Base-by-base conservation (phyloP, 2,329 filamentous ascomycete species). In the Xylogone sp. region DNA sequence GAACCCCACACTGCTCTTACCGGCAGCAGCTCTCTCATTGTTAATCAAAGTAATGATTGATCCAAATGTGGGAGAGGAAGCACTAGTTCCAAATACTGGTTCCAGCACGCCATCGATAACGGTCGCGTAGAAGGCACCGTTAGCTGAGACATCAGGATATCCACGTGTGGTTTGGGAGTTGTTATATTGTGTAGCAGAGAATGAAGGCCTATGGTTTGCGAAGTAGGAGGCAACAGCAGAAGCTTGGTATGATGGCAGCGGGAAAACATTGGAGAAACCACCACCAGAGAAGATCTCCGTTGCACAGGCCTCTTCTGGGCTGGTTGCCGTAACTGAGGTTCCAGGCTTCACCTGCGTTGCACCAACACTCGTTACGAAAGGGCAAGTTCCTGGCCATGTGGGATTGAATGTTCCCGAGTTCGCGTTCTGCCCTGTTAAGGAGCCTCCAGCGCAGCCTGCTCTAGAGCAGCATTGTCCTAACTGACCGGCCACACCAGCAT, bases 321-420 rank as follows among this genome's bases (percentile, higher is more conserved):
- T 18, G 42, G 27, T 71, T 66, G 55, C 79, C 75, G 10, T 77
- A 76, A 50, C 47, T 16, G 39, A 43, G 24, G 45, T 29, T 20
- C 31, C 31, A 1, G 70, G 58, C 50, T 74, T 69, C 51, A 72
- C 68, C 59, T 70, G 69, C 1, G 82, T 83, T 2, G 81, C 84
- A 12, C 86, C 86, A 1, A 88, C 78, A 2, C 77, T 69, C 1
- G 86, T 88, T 12, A 88, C 78, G 65, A 79, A 88, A 0, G 84
- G 85, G 59, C 86, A 89, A 0, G 78, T 77, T 0, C 77, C 78
- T 0, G 86, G 86, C 67, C 88, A 89, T 1, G 74, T 75, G 1
- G 83, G 76, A 43, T 62, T 60, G 55, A 59, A 62, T 13, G 29
- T 22, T 9, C 47, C 51, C 8, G 48, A 53, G 13, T n/a, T n/a